Conservation (phyloP, 108 stramenopile species). For the Cyclostephanos invisitatus region DNA sequence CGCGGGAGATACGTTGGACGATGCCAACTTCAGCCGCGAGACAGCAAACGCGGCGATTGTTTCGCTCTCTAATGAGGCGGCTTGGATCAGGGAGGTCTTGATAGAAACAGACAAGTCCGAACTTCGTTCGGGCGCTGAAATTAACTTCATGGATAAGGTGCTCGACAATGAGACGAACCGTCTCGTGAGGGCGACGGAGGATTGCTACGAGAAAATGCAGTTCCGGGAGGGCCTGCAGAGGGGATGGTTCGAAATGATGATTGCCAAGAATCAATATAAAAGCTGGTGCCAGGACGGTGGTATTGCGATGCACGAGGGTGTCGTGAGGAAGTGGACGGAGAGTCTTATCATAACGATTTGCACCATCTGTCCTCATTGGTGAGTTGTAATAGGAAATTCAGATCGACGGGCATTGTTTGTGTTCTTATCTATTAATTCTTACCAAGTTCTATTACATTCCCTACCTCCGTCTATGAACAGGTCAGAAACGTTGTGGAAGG, state of each 20-base stretch:
- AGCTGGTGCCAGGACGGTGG: conserved; percentile 89
- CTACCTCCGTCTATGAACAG: conserved; percentile 12
- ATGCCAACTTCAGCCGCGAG: conserved; percentile 96
- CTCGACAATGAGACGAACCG: conserved; percentile 91
- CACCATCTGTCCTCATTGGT: conserved; percentile 92
- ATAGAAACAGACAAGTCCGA: conserved; percentile 37
- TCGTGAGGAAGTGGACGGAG: conserved; percentile 77
- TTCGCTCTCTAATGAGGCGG: conserved; percentile 85
- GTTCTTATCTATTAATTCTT: conserved; percentile 8
- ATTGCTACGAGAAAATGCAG: conserved; percentile 75
- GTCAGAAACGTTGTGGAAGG: conserved; percentile 81
- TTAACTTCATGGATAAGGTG: conserved; percentile 87
- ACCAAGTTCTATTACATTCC: conserved; percentile 1
- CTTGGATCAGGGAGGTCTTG: conserved; percentile 81
- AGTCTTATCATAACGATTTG: conserved; percentile 81
- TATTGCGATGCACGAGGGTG: conserved; percentile 82
- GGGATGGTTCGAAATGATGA: conserved; percentile 92
- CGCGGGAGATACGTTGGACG: conserved; percentile 96
- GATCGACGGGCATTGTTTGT: conserved; percentile 1
- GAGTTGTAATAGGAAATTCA: conserved; percentile 31
- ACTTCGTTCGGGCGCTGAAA: conserved; percentile 58
- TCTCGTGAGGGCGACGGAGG: conserved; percentile 64
- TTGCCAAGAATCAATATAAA: conserved; percentile 90
- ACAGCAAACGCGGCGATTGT: conserved; percentile 91
- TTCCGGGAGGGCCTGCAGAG: conserved; percentile 92